These are phyloP conservation scores for Calocybe gangraenosa DNA, from an alignment of 768 basidiomycete genomes.

Conservation along the genomic window DNA sequence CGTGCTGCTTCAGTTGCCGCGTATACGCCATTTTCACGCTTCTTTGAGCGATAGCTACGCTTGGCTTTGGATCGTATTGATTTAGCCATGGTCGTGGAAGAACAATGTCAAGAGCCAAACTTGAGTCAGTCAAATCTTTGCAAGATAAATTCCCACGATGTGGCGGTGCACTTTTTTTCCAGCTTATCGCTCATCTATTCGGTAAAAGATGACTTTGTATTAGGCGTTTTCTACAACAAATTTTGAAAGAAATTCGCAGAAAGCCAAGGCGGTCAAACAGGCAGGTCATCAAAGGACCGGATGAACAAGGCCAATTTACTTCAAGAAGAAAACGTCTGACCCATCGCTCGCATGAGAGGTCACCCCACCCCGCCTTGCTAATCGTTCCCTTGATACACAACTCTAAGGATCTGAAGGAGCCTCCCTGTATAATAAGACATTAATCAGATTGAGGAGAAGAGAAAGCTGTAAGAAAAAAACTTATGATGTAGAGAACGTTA, in stretches of 20 bases:
- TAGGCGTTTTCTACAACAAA: too few relatives aligned
- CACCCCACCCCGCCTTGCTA: background rate
- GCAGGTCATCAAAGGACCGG: too few relatives aligned
- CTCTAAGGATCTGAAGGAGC: conserved; percentile 50
- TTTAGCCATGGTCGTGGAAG: conserved; percentile 62
- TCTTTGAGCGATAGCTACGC: conserved; percentile 71
- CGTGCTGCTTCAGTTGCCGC: conserved; percentile 77
- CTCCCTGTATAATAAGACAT: conserved; percentile 56
- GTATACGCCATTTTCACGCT: conserved; percentile 70
- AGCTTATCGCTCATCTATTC: too few relatives aligned
- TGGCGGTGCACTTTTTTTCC: too few relatives aligned
- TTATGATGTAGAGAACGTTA: conserved; percentile 95
- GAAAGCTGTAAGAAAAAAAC: conserved; percentile 32
- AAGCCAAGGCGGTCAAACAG: too few relatives aligned
- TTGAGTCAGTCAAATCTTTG: conserved; percentile 9
- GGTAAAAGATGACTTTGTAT: too few relatives aligned
- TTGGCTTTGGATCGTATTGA: conserved; percentile 80
- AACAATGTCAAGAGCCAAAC: background rate
- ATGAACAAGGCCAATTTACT: too few relatives aligned
- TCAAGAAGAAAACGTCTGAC: too few relatives aligned
- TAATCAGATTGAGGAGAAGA: conserved; percentile 17
- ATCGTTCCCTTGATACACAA: conserved; percentile 1
- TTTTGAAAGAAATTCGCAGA: too few relatives aligned
- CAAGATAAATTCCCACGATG: too few relatives aligned
- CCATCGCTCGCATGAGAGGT: background rate